These are phyloP conservation scores for Cornus florida DNA, from an alignment of 148 eudicot genomes.

Conservation along the genomic window DNA sequence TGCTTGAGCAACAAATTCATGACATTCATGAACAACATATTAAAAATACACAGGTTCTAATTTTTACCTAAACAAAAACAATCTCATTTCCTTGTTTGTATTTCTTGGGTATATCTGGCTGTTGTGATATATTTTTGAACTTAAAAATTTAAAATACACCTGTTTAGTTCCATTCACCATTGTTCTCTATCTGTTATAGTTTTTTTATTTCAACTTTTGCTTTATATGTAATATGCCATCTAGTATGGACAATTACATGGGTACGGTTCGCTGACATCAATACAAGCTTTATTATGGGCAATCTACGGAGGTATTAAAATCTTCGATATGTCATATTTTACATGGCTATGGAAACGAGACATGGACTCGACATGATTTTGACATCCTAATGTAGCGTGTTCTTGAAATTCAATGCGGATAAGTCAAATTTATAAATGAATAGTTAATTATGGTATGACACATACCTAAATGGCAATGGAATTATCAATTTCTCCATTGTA, in stretches of 20 bases:
- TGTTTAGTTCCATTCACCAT: background rate
- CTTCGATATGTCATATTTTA: background rate
- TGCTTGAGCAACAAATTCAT: slow-evolving; percentile 56
- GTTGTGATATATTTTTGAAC: slow-evolving; percentile 1
- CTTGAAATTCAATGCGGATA: background rate
- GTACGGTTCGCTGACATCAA: background rate
- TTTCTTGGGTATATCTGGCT: background rate
- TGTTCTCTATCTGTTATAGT: background rate
- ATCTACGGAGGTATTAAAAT: background rate
- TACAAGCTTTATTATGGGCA: background rate
- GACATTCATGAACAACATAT: slow-evolving; percentile 62
- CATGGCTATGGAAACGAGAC: background rate
- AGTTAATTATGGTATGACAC: too few relatives aligned
- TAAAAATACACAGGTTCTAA: slow-evolving; percentile 69
- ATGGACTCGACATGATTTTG: slow-evolving; percentile 4
- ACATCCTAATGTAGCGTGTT: background rate
- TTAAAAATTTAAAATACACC: background rate
- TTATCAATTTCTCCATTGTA: background rate
- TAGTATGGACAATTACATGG: background rate
- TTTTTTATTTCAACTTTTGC: background rate
- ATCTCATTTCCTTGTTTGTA: background rate
- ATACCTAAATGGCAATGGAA: background rate
- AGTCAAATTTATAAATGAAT: background rate
- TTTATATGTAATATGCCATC: background rate
- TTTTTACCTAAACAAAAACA: background rate